Evolutionary conservation across 2,329 filamentous ascomycete genomes (phyloP).

Genomic region (Xylaria sp.): DNA sequence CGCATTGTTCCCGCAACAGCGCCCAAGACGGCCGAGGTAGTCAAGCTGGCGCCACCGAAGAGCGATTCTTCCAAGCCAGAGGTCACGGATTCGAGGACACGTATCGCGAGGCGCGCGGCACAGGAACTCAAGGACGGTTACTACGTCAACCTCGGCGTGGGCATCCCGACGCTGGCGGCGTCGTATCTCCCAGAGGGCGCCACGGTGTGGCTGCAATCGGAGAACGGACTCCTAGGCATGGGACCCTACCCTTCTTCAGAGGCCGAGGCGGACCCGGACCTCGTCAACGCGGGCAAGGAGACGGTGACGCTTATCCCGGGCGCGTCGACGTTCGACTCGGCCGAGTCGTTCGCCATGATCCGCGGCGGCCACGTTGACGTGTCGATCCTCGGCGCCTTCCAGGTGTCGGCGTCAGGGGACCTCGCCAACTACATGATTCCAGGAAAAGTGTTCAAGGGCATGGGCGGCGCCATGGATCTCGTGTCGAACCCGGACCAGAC

Average conservation of each 20-base stretch:
- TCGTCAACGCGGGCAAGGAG: constrained; percentile 90
- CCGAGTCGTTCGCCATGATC: constrained; percentile 90
- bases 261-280: constrained; percentile 78
- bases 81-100: constrained; percentile 66
- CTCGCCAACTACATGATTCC: constrained; percentile 92
- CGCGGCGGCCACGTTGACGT: constrained; percentile 85
- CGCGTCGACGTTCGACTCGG: constrained; percentile 80
- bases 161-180: constrained; percentile 88
- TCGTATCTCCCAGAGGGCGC: constrained; percentile 75
- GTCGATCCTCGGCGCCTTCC: constrained; percentile 83
- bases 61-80: constrained; percentile 40
- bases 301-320: constrained; percentile 84
- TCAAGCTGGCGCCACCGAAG: constrained; percentile 64
- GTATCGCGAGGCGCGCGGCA: constrained; percentile 80
- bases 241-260: constrained; percentile 78
- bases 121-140: constrained; percentile 83
- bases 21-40: constrained; percentile 77
- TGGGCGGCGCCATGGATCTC: constrained; percentile 82
- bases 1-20: constrained; percentile 80
- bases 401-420: constrained; percentile 82
- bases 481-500: constrained; percentile 77
- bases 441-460: constrained; percentile 87
- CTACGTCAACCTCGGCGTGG: constrained; percentile 84
- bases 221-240: constrained; percentile 88
- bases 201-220: constrained; percentile 85